Evolutionary conservation across 2,329 filamentous ascomycete species (phyloP).

Genomic region (Coleophoma crateriformis): DNA sequence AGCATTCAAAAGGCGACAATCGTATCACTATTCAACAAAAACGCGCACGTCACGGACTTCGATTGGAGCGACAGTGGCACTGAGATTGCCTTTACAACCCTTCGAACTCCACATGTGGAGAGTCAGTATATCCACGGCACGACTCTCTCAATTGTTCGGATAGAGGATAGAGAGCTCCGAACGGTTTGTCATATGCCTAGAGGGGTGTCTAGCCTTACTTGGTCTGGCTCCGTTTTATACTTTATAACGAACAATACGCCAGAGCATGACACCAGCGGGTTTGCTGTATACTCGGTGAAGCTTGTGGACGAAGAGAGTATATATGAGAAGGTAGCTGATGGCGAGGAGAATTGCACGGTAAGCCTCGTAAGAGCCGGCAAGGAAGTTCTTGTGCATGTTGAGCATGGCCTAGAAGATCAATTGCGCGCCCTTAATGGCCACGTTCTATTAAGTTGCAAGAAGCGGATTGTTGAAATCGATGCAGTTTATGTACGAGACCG

Average conservation of each 20-base stretch:
- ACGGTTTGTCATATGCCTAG: not conserved
- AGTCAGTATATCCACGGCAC: not conserved
- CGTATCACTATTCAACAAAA: slow-evolving; percentile 9
- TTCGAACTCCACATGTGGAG: slow-evolving; percentile 22
- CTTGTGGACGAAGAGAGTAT: not conserved
- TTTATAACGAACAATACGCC: not conserved
- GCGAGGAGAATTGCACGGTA: not conserved
- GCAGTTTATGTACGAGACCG: slow-evolving; percentile 3
- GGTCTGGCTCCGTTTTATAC: not conserved
- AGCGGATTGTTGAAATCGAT: slow-evolving; percentile 11
- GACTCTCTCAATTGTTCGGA: not conserved
- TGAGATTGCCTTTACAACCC: slow-evolving; percentile 17
- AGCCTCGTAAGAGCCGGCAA: slow-evolving; percentile 10
- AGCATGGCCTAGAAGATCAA: slow-evolving; percentile 1
- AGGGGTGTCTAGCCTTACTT: not conserved
- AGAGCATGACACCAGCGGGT: not conserved
- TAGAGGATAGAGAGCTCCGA: not conserved
- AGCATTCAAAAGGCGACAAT: slow-evolving; percentile 23
- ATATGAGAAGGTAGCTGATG: slow-evolving; percentile 15
- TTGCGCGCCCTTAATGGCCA: slow-evolving; percentile 2
- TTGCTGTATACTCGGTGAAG: not conserved
- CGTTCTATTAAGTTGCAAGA: slow-evolving; percentile 2
- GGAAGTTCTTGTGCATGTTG: slow-evolving; percentile 10
- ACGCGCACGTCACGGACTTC: slow-evolving; percentile 22
- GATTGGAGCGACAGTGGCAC: slow-evolving; percentile 22